Evolutionary conservation across 352 stramenopile species (phyloP).

Genomic region (Pythium biforme): DNA sequence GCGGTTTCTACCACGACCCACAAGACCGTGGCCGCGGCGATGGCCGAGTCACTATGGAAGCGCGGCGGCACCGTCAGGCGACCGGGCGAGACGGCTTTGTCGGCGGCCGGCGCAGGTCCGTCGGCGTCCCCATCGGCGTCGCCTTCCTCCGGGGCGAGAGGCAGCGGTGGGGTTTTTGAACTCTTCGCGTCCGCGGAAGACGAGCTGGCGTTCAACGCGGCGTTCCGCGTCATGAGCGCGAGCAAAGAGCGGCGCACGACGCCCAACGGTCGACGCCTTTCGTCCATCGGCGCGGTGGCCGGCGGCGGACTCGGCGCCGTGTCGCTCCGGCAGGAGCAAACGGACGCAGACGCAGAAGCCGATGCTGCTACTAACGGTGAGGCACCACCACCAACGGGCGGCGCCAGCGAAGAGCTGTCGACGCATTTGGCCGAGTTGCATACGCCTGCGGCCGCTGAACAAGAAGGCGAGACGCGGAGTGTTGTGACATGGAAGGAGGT

Average conservation of each 20-base stretch:
- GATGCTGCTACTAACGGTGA: no score
- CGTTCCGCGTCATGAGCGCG: conserved; percentile 36
- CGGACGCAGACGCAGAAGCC: background rate
- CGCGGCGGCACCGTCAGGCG: conserved; percentile 29
- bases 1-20: background rate
- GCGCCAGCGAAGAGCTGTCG: background rate
- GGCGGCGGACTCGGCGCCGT: conserved; percentile 3
- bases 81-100: background rate
- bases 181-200: conserved; percentile 33
- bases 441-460: background rate
- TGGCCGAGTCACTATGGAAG: conserved; percentile 57
- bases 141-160: background rate
- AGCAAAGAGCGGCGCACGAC: conserved; percentile 22
- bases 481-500: no score
- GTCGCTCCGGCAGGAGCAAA: background rate
- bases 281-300: conserved; percentile 5
- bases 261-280: conserved; percentile 8
- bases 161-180: conserved; percentile 4
- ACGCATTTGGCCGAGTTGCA: background rate
- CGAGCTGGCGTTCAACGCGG: conserved; percentile 31
- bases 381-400: background rate
- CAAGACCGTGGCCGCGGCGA: background rate
- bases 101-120: background rate
- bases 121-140: background rate
- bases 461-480: no score